Percentiles rank a stretch among this genome's conserved stretches.
These are phyloP conservation scores for Nitzschia sp. DNA, from an alignment of 108 stramenopile genomes.

Conservation along the genomic window DNA sequence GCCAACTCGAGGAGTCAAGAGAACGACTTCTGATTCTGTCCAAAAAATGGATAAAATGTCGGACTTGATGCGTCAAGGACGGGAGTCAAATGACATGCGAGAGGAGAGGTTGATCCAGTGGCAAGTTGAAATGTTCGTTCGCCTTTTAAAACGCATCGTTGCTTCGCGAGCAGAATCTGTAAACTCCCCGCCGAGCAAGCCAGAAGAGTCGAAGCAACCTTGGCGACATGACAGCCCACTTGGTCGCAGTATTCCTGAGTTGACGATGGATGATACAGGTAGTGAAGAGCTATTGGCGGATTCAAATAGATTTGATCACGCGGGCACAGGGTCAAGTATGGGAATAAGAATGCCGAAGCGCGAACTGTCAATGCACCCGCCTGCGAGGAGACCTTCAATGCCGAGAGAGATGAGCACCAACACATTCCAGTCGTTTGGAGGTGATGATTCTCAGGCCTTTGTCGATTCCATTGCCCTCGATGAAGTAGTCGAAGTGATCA, in stretches of 20 bases:
- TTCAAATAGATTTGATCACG: background rate
- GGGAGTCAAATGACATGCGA: slow-evolving; percentile 4
- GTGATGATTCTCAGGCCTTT: background rate
- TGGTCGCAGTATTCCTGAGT: background rate
- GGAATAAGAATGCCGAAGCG: slow-evolving; percentile 5
- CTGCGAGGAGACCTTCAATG: background rate
- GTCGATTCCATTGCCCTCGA: slow-evolving; percentile 13
- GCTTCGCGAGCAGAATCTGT: slow-evolving; percentile 1
- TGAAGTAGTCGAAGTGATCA: slow-evolving; percentile 27
- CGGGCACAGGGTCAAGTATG: background rate
- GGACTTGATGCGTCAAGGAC: slow-evolving; percentile 8
- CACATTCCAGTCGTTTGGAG: slow-evolving; percentile 7
- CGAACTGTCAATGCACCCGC: background rate
- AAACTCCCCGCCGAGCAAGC: too few relatives aligned
- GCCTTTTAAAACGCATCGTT: slow-evolving; percentile 22
- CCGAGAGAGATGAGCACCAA: background rate
- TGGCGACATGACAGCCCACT: background rate
- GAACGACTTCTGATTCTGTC: slow-evolving; percentile 11
- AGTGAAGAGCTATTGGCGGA: background rate
- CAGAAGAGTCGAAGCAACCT: background rate
- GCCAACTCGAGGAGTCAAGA: slow-evolving; percentile 6
- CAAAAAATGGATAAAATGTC: slow-evolving; percentile 4
- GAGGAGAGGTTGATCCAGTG: slow-evolving; percentile 30
- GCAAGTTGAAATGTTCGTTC: slow-evolving; percentile 18
- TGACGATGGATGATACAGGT: background rate